phyloP scores from a whole-genome alignment of 1,139 yeast genomes.

The Geotrichum siamense region DNA sequence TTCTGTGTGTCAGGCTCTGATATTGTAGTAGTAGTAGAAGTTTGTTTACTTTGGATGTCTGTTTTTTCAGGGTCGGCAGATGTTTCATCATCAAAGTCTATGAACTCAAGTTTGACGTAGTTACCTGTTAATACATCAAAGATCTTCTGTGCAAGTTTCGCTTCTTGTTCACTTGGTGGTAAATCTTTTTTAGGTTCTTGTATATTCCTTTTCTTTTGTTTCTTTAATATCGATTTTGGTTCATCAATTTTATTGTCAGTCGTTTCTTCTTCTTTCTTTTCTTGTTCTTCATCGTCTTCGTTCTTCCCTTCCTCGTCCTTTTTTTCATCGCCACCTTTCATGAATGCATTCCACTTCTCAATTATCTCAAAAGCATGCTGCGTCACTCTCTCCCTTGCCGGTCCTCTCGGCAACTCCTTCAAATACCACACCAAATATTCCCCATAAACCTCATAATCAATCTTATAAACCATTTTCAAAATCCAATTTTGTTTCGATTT shows the following conservation, averaged over 20 bases:
- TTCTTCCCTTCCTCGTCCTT: constrained; percentile 18
- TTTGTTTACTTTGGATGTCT: too few species aligned
- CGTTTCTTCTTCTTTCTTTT: constrained; percentile 38
- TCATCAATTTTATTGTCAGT: constrained; percentile 26
- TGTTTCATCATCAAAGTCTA: constrained; percentile 23
- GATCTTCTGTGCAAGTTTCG: constrained; percentile 30
- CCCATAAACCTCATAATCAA: constrained; percentile 49
- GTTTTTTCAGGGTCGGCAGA: too few species aligned
- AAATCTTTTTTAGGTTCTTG: constrained; percentile 2
- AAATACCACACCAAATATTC: constrained; percentile 52
- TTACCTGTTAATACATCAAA: constrained; percentile 26
- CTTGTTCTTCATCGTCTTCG: constrained; percentile 19
- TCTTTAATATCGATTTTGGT: constrained; percentile 6
- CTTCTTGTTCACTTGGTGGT: constrained; percentile 30
- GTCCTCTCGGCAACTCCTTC: constrained; percentile 65
- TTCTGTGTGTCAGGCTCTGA: constrained; percentile 1
- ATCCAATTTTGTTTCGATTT: constrained; percentile 95
- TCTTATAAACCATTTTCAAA: constrained; percentile 53
- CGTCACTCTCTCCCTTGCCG: constrained; percentile 49
- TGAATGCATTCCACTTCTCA: constrained; percentile 50
- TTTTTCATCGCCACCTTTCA: constrained; percentile 29
- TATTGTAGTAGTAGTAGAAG: too few species aligned
- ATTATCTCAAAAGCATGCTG: constrained; percentile 46
- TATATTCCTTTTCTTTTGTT: constrained; percentile 5
- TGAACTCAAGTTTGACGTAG: constrained; percentile 24